Base-by-base conservation (phyloP, 768 basidiomycete species). In the Suillus ampliporus region DNA sequence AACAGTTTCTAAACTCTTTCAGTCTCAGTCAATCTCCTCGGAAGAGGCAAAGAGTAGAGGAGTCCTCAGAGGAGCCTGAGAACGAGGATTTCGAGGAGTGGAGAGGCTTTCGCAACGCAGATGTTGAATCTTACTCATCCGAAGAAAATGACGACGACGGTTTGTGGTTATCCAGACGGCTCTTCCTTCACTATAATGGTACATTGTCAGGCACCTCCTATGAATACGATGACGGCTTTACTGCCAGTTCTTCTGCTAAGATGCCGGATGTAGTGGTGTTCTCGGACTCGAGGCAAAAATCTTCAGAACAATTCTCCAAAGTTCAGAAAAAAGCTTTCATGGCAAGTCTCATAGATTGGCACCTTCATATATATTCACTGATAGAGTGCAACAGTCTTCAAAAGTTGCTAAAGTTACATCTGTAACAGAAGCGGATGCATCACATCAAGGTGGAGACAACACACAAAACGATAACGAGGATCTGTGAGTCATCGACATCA, bases 321-420 rank as follows among this genome's bases (percentile, higher is more conserved):
- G 75, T 78, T 4, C 82, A 84, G 51, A 83, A 78, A 74, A 91
- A 84, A 70, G 81, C 88, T 0, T 94, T 94, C 71, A 93, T 94
- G 92, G 92, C 92, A 69, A 61, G 78, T 71, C n/a, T 40, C 52
- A 57, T 17, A 19, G 21, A 28, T 43, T 57, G 8, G 34, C 31
- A 41, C 46, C 43, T 40, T 56, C 26, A 37, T n/a, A n/a, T n/a
- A n/a, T n/a, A n/a, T 28, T 23, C 28, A 26, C 54, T 56, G 38
- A 56, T 56, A 40, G 54, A 13, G 11, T 59, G 53, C 47, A 54
- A 52, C 63, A 93, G 92, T 95, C 92, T 4, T 92, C 93, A 26
- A 94, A 89, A 77, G 84, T 92, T 26, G 82, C 84, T 21, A 89
- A 86, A 68, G 63, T 93, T 34, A 81, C 80, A 6, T 57, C 61